Evolutionary conservation across 306 rosid genomes (phyloP).

Genomic region (Cucumis sativus): Cucumber_9930_V3 NC_026657.2:11625501-11626000

Average conservation of each 20-base stretch:
- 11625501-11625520: neutral
- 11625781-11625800: neutral
- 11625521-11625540: neutral
- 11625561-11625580: neutral
- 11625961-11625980: slow-evolving; percentile 10
- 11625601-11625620: slow-evolving; percentile 1
- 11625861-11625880: neutral
- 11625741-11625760: neutral
- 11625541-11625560: slow-evolving; percentile 1
- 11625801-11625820: neutral
- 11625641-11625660: neutral
- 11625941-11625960: neutral
- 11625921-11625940: neutral
- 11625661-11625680: neutral
- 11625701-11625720: neutral
- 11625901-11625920: neutral
- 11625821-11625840: neutral
- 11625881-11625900: neutral
- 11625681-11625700: neutral
- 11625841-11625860: neutral
- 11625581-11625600: neutral
- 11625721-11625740: neutral
- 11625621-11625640: neutral
- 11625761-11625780: neutral
- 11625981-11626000: slow-evolving; percentile 70